Percentiles rank a stretch among this genome's conserved stretches.
These are phyloP conservation scores for Cytospora schulzeri DNA, from an alignment of 2,329 filamentous ascomycete species.

Conservation along the genomic window DNA sequence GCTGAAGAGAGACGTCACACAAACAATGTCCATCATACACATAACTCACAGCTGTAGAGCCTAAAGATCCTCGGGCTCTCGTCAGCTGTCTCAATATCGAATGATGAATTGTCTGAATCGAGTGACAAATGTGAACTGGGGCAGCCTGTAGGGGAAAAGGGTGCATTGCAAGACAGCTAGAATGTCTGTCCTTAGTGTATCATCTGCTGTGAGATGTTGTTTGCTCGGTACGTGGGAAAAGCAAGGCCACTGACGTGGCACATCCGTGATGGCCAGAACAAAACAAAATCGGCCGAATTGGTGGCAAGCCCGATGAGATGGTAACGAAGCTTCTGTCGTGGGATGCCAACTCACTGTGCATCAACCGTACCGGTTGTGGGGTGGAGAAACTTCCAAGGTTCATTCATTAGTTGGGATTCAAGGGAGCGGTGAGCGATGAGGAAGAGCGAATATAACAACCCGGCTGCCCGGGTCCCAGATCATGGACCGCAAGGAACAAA, in stretches of 20 bases:
- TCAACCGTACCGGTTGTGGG: conserved; percentile 12
- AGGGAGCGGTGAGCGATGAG: conserved; percentile 24
- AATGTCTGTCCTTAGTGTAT: not conserved
- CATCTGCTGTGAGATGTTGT: conserved; percentile 11
- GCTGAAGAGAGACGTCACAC: not conserved
- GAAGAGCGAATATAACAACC: conserved; percentile 22
- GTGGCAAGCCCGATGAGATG: conserved; percentile 11
- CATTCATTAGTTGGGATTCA: conserved; percentile 2
- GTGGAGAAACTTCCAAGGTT: conserved; percentile 23
- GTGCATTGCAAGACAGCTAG: not conserved
- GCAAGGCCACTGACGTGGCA: conserved; percentile 24
- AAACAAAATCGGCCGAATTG: conserved; percentile 4
- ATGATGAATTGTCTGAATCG: too few relatives aligned
- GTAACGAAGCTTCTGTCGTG: conserved; percentile 25
- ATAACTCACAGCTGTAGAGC: not conserved
- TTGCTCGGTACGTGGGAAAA: conserved; percentile 14
- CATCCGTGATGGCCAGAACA: conserved; percentile 1
- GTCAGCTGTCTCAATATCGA: too few relatives aligned
- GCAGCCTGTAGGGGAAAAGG: conserved; percentile 10
- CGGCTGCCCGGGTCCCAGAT: conserved; percentile 24
- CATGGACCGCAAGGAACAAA: conserved; percentile 1
- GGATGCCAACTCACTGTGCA: conserved; percentile 29
- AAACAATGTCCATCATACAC: not conserved
- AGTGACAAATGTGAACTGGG: not conserved
- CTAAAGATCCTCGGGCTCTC: not conserved